Evolutionary conservation across 1,284 basidiomycete species (phyloP), one percentile per base, ranked within the genome.

Genomic region (Ustilago loliicola): DNA sequence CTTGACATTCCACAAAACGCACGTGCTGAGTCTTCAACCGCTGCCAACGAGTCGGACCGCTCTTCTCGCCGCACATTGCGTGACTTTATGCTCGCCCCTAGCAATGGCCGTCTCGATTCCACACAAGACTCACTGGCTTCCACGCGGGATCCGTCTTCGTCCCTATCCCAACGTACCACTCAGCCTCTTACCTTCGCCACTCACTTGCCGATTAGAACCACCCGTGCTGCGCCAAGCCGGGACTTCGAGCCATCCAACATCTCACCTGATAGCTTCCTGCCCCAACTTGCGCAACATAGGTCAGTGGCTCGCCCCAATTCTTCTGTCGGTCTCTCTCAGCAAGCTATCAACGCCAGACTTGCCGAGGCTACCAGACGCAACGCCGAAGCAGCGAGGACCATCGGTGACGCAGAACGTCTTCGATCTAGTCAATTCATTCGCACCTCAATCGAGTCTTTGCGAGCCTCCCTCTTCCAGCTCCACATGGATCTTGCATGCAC

Each of bases 381-480:
- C 21, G 72, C 72, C 3, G 45, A 65, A 15, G 72, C 72, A 51
- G 72, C 61, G 7, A 68, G 72, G 38, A 66, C 62, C n/a, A 68
- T 74, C 17, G 53, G 36, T 11, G 53, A 68, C 34, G 62, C 72
- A 2, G 66, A 74, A n/a, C 52, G 72, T n/a, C 66, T 74, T 17
- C 38, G 65, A 27, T 68, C 66, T 11, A 66, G 62, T 48, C 65
- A 64, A 17, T 66, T 69, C 27, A 62, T 74, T 25, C 66, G 66
- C 54, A 64, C 62, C 13, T 74, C 66, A 2, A 74, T 74, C 55
- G 72, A 74, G 34, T 74, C 72, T 3, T n/a, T 74, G 19, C 66
- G 72, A n/a, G 72, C 72, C 8, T 68, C 65, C 2, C 59, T 74
- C 25, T 65, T 74, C 32, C 72, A 69, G 21, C 47, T 74, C 19